phyloP scores from a whole-genome alignment of 1,284 basidiomycete species.

The Cutaneotrichosporon sp. region DNA sequence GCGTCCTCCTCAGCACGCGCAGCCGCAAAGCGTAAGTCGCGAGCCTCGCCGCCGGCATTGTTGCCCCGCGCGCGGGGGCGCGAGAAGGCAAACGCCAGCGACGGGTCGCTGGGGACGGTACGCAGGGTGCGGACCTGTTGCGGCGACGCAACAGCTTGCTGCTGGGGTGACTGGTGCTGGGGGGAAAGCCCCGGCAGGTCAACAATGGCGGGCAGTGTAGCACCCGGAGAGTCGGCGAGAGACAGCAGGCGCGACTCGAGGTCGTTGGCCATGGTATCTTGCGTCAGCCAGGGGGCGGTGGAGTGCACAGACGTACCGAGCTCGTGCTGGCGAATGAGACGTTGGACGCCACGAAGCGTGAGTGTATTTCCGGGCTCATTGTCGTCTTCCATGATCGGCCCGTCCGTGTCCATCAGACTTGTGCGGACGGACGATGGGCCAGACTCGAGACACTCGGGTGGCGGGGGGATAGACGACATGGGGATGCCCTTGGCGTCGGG shows the following conservation, averaged over 20 bases:
- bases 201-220: neutral
- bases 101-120: slow-evolving; percentile 8
- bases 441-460: slow-evolving; percentile 14
- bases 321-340: slow-evolving; percentile 15
- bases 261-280: slow-evolving; percentile 2
- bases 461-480: slow-evolving; percentile 7
- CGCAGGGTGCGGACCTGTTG: neutral
- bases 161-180: neutral
- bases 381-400: slow-evolving; percentile 1
- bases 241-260: neutral
- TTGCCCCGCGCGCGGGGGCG: neutral
- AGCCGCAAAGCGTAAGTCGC: slow-evolving; percentile 5
- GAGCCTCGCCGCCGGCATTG: neutral
- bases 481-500: neutral
- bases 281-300: neutral
- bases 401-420: slow-evolving; percentile 9
- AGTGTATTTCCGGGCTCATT: slow-evolving; percentile 10
- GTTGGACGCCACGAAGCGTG: slow-evolving; percentile 12
- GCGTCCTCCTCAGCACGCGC: slow-evolving; percentile 26
- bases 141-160: no score
- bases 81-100: neutral
- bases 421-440: slow-evolving; percentile 17
- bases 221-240: neutral
- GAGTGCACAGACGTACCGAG: slow-evolving; percentile 5
- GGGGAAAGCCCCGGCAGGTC: neutral